Conservation (phyloP, 768 basidiomycete genomes). For the Clavulina sp. region DNA sequence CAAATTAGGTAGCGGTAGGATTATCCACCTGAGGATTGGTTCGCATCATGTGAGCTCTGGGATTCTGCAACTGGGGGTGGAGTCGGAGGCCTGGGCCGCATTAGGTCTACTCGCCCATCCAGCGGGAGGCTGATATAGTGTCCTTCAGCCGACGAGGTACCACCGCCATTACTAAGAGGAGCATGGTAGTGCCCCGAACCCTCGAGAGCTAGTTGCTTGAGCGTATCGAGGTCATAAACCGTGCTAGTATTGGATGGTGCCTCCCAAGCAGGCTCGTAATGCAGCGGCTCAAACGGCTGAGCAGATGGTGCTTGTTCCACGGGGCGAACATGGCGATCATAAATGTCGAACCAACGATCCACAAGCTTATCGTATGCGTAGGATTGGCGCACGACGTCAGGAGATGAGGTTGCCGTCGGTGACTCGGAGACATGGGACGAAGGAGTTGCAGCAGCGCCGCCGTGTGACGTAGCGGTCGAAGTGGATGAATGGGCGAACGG, state of each 20-base stretch:
- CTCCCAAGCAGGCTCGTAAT: slow-evolving; percentile 56
- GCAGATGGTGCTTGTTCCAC: slow-evolving; percentile 17
- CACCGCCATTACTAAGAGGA: not conserved
- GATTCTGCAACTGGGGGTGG: slow-evolving; percentile 7
- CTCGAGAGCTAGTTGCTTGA: slow-evolving; percentile 43
- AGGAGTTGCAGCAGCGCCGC: slow-evolving; percentile 9
- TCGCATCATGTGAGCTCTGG: no score
- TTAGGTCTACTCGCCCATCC: slow-evolving; percentile 75
- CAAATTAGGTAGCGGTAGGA: no score
- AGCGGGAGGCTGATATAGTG: slow-evolving; percentile 73
- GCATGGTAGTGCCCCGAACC: slow-evolving; percentile 18
- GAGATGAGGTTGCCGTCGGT: slow-evolving; percentile 8
- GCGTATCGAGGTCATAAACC: slow-evolving; percentile 41
- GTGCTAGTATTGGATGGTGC: slow-evolving; percentile 14
- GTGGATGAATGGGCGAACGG: slow-evolving; percentile 28
- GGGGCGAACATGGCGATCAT: slow-evolving; percentile 66
- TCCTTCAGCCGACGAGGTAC: slow-evolving; percentile 40
- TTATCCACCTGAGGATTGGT: no score
- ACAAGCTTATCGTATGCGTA: slow-evolving; percentile 71
- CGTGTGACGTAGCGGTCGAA: slow-evolving; percentile 19
- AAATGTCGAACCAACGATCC: slow-evolving; percentile 80
- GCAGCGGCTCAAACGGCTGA: slow-evolving; percentile 38
- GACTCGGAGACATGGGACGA: slow-evolving; percentile 7
- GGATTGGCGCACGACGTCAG: no score
- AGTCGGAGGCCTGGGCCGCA: slow-evolving; percentile 25